Evolutionary conservation across 495 filamentous ascomycete genomes (phyloP), one percentile per base, ranked within the genome.

Genomic region (Penicillium ochrochloron): DNA sequence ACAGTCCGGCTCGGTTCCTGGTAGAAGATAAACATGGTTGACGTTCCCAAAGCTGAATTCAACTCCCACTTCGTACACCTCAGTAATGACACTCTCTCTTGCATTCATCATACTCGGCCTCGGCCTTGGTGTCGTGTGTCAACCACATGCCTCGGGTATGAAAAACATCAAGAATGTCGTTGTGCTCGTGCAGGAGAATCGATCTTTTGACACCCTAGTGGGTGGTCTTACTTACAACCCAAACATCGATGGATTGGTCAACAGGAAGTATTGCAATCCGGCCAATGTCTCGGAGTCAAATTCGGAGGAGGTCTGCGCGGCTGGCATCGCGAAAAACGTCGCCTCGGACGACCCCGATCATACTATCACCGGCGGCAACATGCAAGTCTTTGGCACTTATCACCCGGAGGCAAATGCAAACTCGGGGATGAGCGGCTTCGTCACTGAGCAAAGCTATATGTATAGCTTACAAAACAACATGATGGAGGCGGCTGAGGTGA

Each of bases 261-360:
- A 76, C 64, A 66, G 61, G 25, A 60, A 70, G 37, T 81, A 67
- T 66, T 82, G 77, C 64, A 82, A 81, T 60, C 79, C 78, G 0
- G 66, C 72, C 58, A 77, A 81, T 57, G 63, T 79, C 21, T 71
- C 73, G 12, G 61, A 80, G 51, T 68, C 76, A 1, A 37, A 65
- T 23, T 72, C 71, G n/a, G 66, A 75, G 29, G 59, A 73, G 31
- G 72, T 80, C 41, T 83, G 82, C 63, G 75, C 72, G 3, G 65
- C 66, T 21, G 63, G 63, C 0, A 70, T 66, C 56, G 71, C 68
- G 2, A 76, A 76, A 59, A 75, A 75, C 31, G 50, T 76, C 35
- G 73, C 75, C 17, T 61, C 71, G 11, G 75, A 83, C 63, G 82
- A 84, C 57, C 82, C 81, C 21, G 76, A 83, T 63, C 82, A 84